Evolutionary conservation across 139 green algal genomes (phyloP), one percentile per base, ranked within the genome.

Genomic region (Pleodorina starrii): DNA sequence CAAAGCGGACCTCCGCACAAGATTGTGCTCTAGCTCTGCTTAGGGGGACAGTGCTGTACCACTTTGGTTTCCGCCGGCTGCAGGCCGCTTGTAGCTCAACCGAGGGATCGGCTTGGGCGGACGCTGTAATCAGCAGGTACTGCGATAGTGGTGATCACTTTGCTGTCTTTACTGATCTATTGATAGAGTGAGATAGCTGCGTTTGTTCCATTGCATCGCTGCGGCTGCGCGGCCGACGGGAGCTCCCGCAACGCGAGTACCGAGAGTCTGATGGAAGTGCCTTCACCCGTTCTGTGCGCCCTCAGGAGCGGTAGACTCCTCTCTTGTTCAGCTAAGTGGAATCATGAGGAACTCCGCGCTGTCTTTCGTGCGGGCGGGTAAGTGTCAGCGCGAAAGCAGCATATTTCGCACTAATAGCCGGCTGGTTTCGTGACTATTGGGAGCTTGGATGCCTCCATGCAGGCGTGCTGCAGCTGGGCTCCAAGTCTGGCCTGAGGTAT

Each of bases 391-490:
- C 36, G 48, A 27, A 25, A 19, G 25, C 38, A 63, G 1, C 23
- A 5, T 29, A 12, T 43, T 51, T 69, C 40, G 27, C 14, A 12
- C 44, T n/a, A n/a, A n/a, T 44, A 10, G 79, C 79, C 57, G 79
- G 57, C 79, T 51, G n/a, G 82, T 88, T 63, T 69, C 43, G 60
- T 80, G 82, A 87, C 60, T 32, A 3, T 14, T 27, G 7, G 12
- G 14, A 51, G 44, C 21, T 42, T 84, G 14, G 16, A 32, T 84
- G 32, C 54, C 43, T 12, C 7, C 7, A 25, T 40, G 66, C 82
- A 88, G 82, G 82, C 44, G 63, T 88, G 82, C 57, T 87, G 59
- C 57, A 86, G 59, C 66, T 88, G 42, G 66, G 82, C 46, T 88
- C 82, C 19, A 42, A 79, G 44, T 35, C 80, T 23, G 80, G 60